Evolutionary conservation across 306 rosid genomes (phyloP).

Genomic region (Prunus armeniaca): DNA sequence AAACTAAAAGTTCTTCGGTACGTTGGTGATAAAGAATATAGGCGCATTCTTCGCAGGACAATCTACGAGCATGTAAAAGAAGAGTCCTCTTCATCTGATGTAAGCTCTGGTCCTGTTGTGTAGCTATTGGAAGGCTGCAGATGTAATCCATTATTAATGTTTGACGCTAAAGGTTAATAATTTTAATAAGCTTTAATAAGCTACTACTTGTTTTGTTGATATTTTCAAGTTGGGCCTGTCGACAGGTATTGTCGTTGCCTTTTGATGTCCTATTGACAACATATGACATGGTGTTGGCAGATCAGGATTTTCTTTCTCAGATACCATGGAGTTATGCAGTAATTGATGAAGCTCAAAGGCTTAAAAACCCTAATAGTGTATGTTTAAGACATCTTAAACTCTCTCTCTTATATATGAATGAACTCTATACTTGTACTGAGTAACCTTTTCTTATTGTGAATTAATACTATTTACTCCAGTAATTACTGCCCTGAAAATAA

Average conservation of each 20-base stretch:
- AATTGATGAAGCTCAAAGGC: constrained; percentile 97
- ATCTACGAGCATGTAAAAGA: constrained; percentile 47
- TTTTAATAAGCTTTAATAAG: constrained; percentile 7
- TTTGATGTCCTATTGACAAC: constrained; percentile 87
- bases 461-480: neutral
- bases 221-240: constrained; percentile 22
- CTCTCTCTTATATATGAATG: constrained; percentile 2
- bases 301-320: constrained; percentile 94
- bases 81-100: constrained; percentile 41
- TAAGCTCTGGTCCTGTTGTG: constrained; percentile 28
- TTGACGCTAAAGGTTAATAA: neutral
- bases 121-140: neutral
- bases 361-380: constrained; percentile 91
- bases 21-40: constrained; percentile 82
- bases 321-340: constrained; percentile 88
- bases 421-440: constrained; percentile 11
- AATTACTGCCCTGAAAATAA: neutral
- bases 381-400: constrained; percentile 28
- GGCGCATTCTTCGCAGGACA: constrained; percentile 52
- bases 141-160: neutral
- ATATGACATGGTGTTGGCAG: constrained; percentile 78
- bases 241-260: constrained; percentile 63
- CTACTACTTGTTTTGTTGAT: constrained; percentile 8
- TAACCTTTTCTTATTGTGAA: neutral
- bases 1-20: constrained; percentile 56